Evolutionary conservation across 441 rosid genomes (phyloP), one percentile per base, ranked within the genome.

Genomic region (Populus hybrid): DNA sequence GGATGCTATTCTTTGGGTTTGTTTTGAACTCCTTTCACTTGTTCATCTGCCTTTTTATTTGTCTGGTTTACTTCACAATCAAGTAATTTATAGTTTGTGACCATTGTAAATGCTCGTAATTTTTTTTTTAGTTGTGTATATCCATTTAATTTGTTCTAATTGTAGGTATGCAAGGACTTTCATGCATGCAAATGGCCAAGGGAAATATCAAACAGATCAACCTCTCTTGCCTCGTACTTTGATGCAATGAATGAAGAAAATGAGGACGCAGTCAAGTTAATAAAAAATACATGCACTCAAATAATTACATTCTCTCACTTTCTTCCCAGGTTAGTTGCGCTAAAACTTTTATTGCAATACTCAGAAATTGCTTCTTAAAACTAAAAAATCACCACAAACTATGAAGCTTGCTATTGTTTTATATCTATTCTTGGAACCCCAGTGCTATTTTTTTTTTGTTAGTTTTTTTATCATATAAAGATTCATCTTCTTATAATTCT

Each of bases 121-220:
- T 16, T 5, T 50, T 42, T 24, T 46, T 46, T 19, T 0, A 32
- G 28, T 11, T 65, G 38, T n/a, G 24, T 36, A 61, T 50, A 46
- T 57, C 19, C 66, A 18, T 35, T n/a, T 8, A 2, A 30, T 36
- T 68, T 28, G n/a, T 67, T 77, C 24, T 66, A 10, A 26, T 5
- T 30, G 30, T 79, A 91, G 91, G 95, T 84, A 72, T 91, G 95
- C 77, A 91, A 89, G 83, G 95, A 91, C 81, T 91, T 80, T 72
- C 90, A 83, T 19, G 91, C 86, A 21, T 88, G 95, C 88, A 91
- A 89, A 75, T 89, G 93, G 93, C 93, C 95, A 9, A 77, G 28
- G 18, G 79, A 75, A 30, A 89, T 91, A 73, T 88, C 91, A 73
- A 84, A 79, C 72, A 84, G 84, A 73, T 87, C 87, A 23, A 65